Evolutionary conservation across 805 yeast genomes (phyloP), one percentile per base, ranked within the genome.

Genomic region (Yamadazyma scolyti): DNA sequence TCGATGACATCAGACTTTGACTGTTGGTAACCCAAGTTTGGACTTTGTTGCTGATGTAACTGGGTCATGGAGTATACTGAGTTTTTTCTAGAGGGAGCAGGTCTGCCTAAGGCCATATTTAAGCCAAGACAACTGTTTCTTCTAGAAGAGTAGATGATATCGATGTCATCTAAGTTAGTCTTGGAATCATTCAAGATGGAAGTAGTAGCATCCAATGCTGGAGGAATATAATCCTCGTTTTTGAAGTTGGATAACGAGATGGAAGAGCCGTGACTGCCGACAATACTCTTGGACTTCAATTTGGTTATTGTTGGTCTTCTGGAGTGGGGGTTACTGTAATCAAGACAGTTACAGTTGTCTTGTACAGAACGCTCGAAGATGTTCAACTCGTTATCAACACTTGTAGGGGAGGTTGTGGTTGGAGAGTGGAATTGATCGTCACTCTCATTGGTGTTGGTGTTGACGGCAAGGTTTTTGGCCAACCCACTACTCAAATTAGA

Each of bases 201-300:
- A 4, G 93, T 74, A 6, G 95, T 86, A 14, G 72, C 72, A 46
- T 85, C 95, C 44, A 86, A 63, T 5, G 85, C 85, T 1, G 96
- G 89, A 2, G 94, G 83, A 13, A 86, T 83, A 43, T 58, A 74
- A 54, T 87, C 83, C 53, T 85, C 80, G 6, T 63, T 56, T 20
- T 71, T 62, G 32, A 60, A 50, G 21, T 54, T 55, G 6, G 50
- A 28, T 11, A 41, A 33, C n/a, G 39, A 33, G 13, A 41, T 30
- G 8, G 36, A 29, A 12, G 40, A 35, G 13, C 35, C 40, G n/a
- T 30, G 28, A 8, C 11, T 7, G 11, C 7, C 11, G 8, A 12
- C 9, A 9, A 10, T 22, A 12, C 25, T 22, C 9, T 34, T 30
- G 12, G 45, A 35, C 14, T 37, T 36, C 13, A 35, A 33, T 16